Percentiles rank a stretch among this genome's conserved stretches.
phyloP scores from a whole-genome alignment of 2,329 filamentous ascomycete genomes.

The Sclerotinia glacialis region DNA sequence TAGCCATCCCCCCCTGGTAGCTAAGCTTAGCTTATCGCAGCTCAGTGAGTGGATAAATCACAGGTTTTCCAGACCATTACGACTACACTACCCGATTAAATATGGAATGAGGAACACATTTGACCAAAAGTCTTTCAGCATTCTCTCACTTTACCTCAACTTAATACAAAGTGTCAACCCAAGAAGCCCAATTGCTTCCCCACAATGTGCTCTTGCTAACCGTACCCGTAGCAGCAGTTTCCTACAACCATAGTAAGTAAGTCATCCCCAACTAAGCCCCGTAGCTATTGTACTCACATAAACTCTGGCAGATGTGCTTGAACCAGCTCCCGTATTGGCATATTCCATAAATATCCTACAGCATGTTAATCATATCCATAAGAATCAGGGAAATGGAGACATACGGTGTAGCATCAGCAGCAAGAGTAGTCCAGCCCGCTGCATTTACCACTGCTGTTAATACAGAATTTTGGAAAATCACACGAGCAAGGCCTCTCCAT shows the following conservation, averaged over 20 bases:
- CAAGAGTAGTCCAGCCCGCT: constrained; percentile 45
- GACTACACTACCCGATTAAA: background rate
- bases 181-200: constrained; percentile 6
- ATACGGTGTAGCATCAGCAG: constrained; percentile 27
- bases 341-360: constrained; percentile 14
- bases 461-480: constrained; percentile 49
- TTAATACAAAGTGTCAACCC: constrained; percentile 10
- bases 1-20: too few species aligned
- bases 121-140: background rate
- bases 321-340: constrained; percentile 8
- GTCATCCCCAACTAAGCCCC: accelerated
- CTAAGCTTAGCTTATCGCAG: too few species aligned
- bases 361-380: background rate
- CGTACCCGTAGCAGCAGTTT: constrained; percentile 5
- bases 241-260: background rate
- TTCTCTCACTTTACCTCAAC: background rate
- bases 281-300: background rate
- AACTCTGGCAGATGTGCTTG: constrained; percentile 12
- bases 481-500: constrained; percentile 48
- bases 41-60: background rate
- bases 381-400: background rate
- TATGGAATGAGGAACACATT: background rate
- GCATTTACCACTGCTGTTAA: constrained; percentile 49
- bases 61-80: too few species aligned
- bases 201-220: constrained; percentile 7